Conservation (phyloP, 768 basidiomycete species). For the Boletus fagicola region DNA sequence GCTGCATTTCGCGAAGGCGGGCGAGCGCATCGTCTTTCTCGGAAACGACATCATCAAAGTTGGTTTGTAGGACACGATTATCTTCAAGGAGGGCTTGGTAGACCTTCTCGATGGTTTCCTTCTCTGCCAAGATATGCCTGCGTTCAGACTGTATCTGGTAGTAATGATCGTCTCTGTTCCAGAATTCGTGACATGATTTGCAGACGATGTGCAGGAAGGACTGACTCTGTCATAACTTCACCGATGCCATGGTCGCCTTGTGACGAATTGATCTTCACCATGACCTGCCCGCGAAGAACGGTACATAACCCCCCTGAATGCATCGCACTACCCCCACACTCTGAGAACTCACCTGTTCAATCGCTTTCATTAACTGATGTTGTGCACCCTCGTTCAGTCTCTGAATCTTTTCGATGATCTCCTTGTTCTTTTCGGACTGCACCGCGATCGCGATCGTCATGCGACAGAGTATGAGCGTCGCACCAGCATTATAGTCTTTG, state of each 20-base stretch:
- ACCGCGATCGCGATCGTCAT: slow-evolving; percentile 84
- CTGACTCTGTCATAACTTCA: slow-evolving; percentile 79
- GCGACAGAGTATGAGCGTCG: slow-evolving; percentile 73
- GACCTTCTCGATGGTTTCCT: slow-evolving; percentile 81
- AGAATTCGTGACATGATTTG: slow-evolving; percentile 10
- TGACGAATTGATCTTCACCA: slow-evolving; percentile 64
- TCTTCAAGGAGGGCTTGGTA: slow-evolving; percentile 77
- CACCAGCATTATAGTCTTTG: slow-evolving; percentile 63
- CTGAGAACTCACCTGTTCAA: slow-evolving; percentile 70
- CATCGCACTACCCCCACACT: background rate
- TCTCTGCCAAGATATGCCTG: slow-evolving; percentile 75
- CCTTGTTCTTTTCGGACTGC: slow-evolving; percentile 85
- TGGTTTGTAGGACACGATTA: slow-evolving; percentile 70
- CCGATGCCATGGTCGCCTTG: slow-evolving; percentile 47
- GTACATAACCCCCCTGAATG: slow-evolving; percentile 1
- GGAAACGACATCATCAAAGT: slow-evolving; percentile 68
- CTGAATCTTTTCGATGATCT: slow-evolving; percentile 88
- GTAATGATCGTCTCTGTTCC: slow-evolving; percentile 78
- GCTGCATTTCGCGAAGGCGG: slow-evolving; percentile 57
- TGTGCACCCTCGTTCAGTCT: slow-evolving; percentile 79
- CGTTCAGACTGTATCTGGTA: slow-evolving; percentile 81
- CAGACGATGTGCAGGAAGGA: slow-evolving; percentile 15
- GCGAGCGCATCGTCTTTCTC: slow-evolving; percentile 77
- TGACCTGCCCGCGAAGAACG: slow-evolving; percentile 48
- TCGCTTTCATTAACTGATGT: slow-evolving; percentile 88